Evolutionary conservation across 495 filamentous ascomycete species (phyloP).

Genomic region (Penicillium canescens): DNA sequence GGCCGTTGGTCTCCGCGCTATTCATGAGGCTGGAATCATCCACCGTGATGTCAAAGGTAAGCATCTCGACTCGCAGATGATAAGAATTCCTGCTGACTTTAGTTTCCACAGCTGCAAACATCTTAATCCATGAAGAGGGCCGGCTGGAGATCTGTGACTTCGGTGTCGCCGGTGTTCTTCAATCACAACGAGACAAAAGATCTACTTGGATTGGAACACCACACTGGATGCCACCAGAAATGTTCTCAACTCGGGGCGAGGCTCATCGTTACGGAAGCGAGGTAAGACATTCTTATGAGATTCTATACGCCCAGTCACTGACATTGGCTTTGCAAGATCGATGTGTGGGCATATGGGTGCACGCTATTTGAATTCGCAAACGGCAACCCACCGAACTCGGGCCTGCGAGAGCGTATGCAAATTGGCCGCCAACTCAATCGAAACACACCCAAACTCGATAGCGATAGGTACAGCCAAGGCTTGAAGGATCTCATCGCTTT

Average conservation of each 20-base stretch:
- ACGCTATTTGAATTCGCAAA: constrained; percentile 91
- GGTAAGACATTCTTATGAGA: constrained; percentile 21
- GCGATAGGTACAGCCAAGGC: constrained; percentile 68
- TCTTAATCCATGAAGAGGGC: constrained; percentile 86
- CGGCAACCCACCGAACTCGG: constrained; percentile 72
- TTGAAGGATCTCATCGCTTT: constrained; percentile 78
- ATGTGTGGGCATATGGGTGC: constrained; percentile 95
- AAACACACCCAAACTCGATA: constrained; percentile 66
- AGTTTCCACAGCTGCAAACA: constrained; percentile 66
- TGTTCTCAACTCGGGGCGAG: constrained; percentile 52
- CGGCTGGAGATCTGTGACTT: constrained; percentile 92
- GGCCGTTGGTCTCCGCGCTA: constrained; percentile 77
- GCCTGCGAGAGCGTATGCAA: constrained; percentile 48
- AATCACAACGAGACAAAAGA: constrained; percentile 80
- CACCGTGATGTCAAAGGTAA: constrained; percentile 94
- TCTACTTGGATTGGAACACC: constrained; percentile 93
- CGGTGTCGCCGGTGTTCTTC: constrained; percentile 85
- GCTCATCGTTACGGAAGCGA: constrained; percentile 60
- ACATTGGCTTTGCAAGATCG: constrained; percentile 56
- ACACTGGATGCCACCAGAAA: constrained; percentile 96
- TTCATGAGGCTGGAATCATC: constrained; percentile 90
- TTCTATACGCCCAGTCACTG: neutral
- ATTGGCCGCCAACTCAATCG: constrained; percentile 64
- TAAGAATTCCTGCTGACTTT: constrained; percentile 6
- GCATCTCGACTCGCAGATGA: neutral